These are phyloP conservation scores for Paramecium sonneborni DNA, from an alignment of 73 alveolate species.

Conservation along the genomic window DNA sequence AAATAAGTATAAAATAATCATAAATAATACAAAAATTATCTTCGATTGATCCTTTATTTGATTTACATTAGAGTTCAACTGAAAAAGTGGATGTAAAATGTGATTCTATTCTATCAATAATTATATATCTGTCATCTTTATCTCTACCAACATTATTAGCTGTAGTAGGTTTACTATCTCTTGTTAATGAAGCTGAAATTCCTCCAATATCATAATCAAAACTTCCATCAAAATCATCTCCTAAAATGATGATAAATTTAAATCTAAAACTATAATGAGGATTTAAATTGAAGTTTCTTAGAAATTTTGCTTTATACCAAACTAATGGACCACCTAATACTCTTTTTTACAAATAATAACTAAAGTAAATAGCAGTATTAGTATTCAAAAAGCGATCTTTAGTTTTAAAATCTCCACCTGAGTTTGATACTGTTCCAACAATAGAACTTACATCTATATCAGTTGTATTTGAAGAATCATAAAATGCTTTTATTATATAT, in stretches of 20 bases:
- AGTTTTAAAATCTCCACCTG: background rate
- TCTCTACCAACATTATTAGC: background rate
- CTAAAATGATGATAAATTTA: background rate
- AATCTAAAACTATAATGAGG: background rate
- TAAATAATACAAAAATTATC: background rate
- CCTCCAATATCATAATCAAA: background rate
- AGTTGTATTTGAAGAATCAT: background rate
- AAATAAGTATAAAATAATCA: background rate
- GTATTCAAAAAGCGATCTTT: background rate
- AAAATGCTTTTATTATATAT: background rate
- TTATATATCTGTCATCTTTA: background rate
- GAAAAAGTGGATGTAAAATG: background rate
- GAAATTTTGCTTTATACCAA: background rate
- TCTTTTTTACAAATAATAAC: background rate
- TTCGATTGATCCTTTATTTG: background rate
- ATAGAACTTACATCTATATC: background rate
- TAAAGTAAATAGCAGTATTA: background rate
- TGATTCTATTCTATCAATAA: background rate
- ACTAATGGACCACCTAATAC: background rate
- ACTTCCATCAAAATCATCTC: background rate
- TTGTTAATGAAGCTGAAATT: background rate
- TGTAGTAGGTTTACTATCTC: background rate
- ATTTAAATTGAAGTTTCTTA: background rate
- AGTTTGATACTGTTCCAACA: background rate
- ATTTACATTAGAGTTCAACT: background rate